Evolutionary conservation across 805 yeast genomes (phyloP).

Genomic region (Saccharomycopsis capsularis): DNA sequence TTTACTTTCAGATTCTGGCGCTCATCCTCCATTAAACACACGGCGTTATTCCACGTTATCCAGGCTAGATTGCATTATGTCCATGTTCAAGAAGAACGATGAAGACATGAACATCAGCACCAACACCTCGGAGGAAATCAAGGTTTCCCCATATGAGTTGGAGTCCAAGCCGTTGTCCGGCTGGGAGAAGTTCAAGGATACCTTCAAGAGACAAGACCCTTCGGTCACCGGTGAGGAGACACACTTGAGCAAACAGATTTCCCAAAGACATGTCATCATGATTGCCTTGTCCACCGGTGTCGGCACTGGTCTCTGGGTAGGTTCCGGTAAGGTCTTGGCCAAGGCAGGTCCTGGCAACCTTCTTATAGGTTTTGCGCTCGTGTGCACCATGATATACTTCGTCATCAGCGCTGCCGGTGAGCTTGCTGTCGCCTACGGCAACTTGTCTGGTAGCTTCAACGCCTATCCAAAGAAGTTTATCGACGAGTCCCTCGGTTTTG

Average conservation of each 20-base stretch:
- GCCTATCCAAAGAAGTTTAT: constrained; percentile 49
- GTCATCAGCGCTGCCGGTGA: constrained; percentile 63
- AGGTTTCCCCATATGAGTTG: constrained; percentile 1
- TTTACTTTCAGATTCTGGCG: too few relatives aligned
- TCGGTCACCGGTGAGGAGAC: constrained; percentile 2
- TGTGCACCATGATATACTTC: constrained; percentile 51
- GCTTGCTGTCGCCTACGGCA: constrained; percentile 52
- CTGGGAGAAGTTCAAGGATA: constrained; percentile 19
- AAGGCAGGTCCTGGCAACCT: constrained; percentile 43
- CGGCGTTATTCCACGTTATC: too few relatives aligned
- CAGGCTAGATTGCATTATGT: not conserved
- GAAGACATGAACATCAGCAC: not conserved
- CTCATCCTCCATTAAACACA: not conserved
- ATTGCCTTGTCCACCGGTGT: constrained; percentile 82
- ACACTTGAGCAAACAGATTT: constrained; percentile 27
- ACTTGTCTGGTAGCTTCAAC: constrained; percentile 57
- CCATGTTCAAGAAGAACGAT: not conserved
- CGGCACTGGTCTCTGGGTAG: constrained; percentile 67
- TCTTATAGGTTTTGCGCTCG: constrained; percentile 49
- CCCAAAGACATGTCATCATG: constrained; percentile 52
- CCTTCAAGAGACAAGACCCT: constrained; percentile 19
- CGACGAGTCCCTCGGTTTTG: constrained; percentile 52
- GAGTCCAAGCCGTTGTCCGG: constrained; percentile 4
- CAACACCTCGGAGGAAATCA: not conserved
- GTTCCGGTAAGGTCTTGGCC: constrained; percentile 43